Base-by-base conservation (phyloP, 306 rosid species). In the Cicer yamashitae region DNA sequence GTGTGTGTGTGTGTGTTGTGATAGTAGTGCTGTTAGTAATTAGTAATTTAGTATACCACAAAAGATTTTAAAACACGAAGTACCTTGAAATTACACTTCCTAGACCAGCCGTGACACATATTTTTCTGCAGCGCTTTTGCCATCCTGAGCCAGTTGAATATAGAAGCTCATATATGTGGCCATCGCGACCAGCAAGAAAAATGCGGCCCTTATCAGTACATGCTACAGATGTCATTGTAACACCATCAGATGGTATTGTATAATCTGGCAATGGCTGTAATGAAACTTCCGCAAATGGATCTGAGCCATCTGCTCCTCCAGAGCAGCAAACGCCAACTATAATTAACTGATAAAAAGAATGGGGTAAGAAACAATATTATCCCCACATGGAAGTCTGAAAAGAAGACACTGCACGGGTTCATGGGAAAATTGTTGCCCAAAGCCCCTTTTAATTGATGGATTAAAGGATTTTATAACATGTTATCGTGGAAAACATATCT, bases 61-160 rank as follows among this genome's bases (percentile, higher is more conserved):
- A 82, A 65, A 53, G 4, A 70, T 63, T 47, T 61, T 45, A 76
- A 74, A 71, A 22, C 72, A 63, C 64, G 63, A 62, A 57, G 78
- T 83, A 94, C 99, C 99, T 94, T 65, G 99, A 90, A 86, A 94
- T 87, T 14, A 88, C 87, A 76, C 97, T 92, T 84, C 99, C 96
- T 54, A 94, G 80, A 73, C 99, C 96, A 84, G 97, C 89, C 78
- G 97, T 94, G 57, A 89, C 82, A 83, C 99, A 94, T 63, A 92
- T 79, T 84, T 94, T 94, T 68, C 93, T 82, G 85, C 97, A 90
- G 43, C 96, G 94, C 79, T 87, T 87, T 85, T 94, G 97, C 97
- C 97, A 92, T 84, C 96, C 92, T 40, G 99, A 91, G 79, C 96
- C 94, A 74, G 92, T 87, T 8, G 99, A 84, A 78, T 94, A 94